phyloP scores from a whole-genome alignment of 257 asterid genomes.

The Solanum chiquidenum region DNA sequence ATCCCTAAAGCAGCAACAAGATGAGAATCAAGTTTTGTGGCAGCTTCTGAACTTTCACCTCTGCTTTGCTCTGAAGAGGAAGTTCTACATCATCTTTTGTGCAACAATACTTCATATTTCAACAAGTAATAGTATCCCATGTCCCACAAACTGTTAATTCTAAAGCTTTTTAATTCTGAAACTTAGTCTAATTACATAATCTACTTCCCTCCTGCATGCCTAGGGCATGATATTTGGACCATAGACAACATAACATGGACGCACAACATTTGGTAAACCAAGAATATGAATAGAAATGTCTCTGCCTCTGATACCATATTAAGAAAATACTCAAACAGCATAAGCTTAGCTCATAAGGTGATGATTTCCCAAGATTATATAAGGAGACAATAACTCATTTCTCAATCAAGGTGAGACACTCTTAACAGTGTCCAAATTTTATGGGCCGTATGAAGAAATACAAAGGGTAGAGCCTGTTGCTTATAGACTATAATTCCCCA shows the following conservation, averaged over 20 bases:
- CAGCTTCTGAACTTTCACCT: constrained; percentile 19
- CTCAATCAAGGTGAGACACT: not conserved
- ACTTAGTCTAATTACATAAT: not conserved
- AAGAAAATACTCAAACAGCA: not conserved
- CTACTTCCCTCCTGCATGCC: not conserved
- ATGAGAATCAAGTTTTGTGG: constrained; percentile 42
- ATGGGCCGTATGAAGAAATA: not conserved
- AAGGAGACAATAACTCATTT: not conserved
- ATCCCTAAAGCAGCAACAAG: constrained; percentile 89
- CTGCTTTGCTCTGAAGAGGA: constrained; percentile 37
- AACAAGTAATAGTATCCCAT: not conserved
- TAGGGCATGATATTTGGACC: not conserved
- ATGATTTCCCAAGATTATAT: not conserved
- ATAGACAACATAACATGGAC: not conserved
- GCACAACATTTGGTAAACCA: not conserved
- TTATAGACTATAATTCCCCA: not conserved
- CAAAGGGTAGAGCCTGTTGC: not conserved
- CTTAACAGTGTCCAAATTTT: not conserved
- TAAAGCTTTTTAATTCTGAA: not conserved
- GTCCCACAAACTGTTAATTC: not conserved
- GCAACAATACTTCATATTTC: not conserved
- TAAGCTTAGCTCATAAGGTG: not conserved
- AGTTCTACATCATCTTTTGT: not conserved
- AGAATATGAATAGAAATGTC: not conserved
- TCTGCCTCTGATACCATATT: not conserved